Conservation (phyloP, 2,329 filamentous ascomycete species). For the Aspergillus tanneri region DNA sequence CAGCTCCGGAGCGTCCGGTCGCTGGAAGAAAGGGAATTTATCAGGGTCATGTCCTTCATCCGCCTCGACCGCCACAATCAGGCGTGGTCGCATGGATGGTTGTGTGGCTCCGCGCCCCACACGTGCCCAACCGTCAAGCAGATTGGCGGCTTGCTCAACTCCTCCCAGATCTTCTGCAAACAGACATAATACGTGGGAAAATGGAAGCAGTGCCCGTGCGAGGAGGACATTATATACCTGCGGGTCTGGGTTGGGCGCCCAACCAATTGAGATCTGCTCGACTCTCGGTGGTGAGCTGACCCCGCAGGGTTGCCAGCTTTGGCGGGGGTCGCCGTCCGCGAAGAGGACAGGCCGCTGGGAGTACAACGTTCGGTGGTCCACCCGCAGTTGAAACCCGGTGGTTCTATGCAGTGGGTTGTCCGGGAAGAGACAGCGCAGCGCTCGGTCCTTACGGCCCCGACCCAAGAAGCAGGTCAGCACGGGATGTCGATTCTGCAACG, state of each 20-base stretch:
- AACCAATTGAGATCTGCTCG: background rate
- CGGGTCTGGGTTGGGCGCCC: background rate
- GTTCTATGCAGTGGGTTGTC: background rate
- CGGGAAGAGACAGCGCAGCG: slow-evolving; percentile 1
- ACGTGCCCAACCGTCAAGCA: slow-evolving; percentile 1
- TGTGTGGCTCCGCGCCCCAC: background rate
- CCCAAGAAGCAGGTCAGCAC: slow-evolving; percentile 1
- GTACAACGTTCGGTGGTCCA: slow-evolving; percentile 1
- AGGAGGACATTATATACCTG: background rate
- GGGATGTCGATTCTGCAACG: background rate
- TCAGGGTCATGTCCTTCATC: background rate
- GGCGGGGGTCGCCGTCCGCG: background rate
- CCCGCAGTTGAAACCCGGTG: background rate
- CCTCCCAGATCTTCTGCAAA: slow-evolving; percentile 9
- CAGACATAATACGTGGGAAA: slow-evolving; percentile 1
- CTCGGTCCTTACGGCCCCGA: slow-evolving; percentile 1
- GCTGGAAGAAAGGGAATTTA: background rate
- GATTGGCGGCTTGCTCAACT: background rate
- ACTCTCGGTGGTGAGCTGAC: background rate
- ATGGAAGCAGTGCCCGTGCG: slow-evolving; percentile 2
- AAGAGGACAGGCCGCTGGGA: slow-evolving; percentile 1
- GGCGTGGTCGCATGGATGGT: slow-evolving; percentile 1
- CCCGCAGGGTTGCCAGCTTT: background rate
- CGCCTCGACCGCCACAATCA: slow-evolving; percentile 3
- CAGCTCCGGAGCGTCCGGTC: background rate